Base-by-base conservation (phyloP, 2,329 filamentous ascomycete genomes). In the Alternaria conjuncta region DNA sequence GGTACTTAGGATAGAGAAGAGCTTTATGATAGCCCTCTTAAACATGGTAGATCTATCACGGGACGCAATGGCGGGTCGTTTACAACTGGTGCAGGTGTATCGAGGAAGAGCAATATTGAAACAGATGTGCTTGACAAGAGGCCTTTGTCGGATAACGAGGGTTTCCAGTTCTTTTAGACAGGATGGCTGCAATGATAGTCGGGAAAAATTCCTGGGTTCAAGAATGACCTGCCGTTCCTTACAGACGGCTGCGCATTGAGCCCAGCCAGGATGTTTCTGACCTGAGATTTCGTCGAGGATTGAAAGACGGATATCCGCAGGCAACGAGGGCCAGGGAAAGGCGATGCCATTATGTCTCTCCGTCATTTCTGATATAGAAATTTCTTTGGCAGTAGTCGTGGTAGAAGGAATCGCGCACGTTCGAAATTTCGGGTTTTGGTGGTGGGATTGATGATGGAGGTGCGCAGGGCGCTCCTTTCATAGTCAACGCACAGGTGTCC, bases 1-100 rank as follows among this genome's bases (percentile, higher is more conserved):
- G 63, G 64, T 68, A 66, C 66, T 66, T 57, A 68, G 66, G 63
- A 66, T 64, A 68, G 63, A 64, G 64, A 66, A 68, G 57, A 68
- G 66, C 60, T 63, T 66, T 60, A 66, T 49, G 55, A 64, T 64
- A 66, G 63, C 60, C 57, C 43, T 64, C 50, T 60, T 61, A 55
- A 66, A 64, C 60, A 66, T 62, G 57, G 60, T 61, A 66, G 60
- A 64, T 49, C 57, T 63, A 60, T 44, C 44, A 64, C 10, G 60
- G 60, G 66, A 61, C 57, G 62, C 55, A 54, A 32, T 55, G 54
- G 47, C 54, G 26, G 51, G 55, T 66, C 41, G 66, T 62, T 30
- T 55, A 64, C 66, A 68, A 68, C 41, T 55, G 63, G 12, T 57
- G 64, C 66, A 68, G 58, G 44, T 50, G 60, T 68, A 68, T 68